A percentile compares a stretch with the other conserved stretches of the same genome.
phyloP scores from a whole-genome alignment of 2,329 filamentous ascomycete genomes.

The Beauveria asiatica region DNA sequence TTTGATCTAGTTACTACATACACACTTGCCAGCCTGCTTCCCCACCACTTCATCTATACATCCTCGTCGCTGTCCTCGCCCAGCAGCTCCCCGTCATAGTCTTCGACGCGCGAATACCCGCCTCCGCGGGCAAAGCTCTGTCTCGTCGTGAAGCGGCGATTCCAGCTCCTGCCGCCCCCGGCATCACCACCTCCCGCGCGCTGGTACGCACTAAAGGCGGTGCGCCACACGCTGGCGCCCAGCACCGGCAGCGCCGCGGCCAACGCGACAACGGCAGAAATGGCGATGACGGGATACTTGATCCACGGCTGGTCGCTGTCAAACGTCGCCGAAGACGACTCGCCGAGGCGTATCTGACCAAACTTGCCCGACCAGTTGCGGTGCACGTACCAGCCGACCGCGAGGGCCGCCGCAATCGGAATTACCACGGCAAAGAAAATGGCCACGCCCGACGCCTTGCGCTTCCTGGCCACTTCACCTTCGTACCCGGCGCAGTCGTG shows the following conservation, averaged over 20 bases:
- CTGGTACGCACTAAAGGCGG: constrained; percentile 41
- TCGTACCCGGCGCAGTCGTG: constrained; percentile 68
- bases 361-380: constrained; percentile 82
- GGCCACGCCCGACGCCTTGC: constrained; percentile 59
- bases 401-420: constrained; percentile 62
- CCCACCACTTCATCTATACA: constrained; percentile 29
- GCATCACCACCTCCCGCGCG: constrained; percentile 35
- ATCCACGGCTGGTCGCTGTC: constrained; percentile 70
- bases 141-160: constrained; percentile 73
- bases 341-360: constrained; percentile 83
- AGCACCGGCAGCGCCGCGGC: constrained; percentile 61
- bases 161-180: constrained; percentile 40
- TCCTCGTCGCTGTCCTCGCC: constrained; percentile 94
- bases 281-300: constrained; percentile 68
- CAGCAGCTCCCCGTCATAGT: constrained; percentile 88
- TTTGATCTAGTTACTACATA: neutral
- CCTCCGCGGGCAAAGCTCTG: constrained; percentile 82
- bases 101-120: constrained; percentile 84
- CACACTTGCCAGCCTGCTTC: neutral
- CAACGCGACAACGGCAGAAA: constrained; percentile 56
- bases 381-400: constrained; percentile 77
- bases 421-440: constrained; percentile 81
- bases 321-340: constrained; percentile 42
- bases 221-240: constrained; percentile 63
- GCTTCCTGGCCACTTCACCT: constrained; percentile 67